Base-by-base conservation (phyloP, 2,329 filamentous ascomycete genomes). In the Orbilia javanica region DNA sequence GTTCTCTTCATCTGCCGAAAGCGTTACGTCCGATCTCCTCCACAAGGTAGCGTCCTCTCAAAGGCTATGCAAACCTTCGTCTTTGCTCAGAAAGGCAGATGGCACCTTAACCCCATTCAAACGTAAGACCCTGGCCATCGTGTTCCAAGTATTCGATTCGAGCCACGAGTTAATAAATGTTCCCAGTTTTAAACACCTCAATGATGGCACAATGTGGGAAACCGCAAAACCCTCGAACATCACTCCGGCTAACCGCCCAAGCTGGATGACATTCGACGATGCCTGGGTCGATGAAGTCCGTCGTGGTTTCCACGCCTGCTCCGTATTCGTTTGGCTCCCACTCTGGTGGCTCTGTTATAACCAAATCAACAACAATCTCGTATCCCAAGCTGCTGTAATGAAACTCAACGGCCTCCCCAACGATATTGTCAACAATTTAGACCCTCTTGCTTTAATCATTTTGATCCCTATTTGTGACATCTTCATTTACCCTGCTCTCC, bases 201-300 rank as follows among this genome's bases (percentile, higher is more conserved):
- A 88, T 77, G 85, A 86, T 65, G 85, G 86, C 5, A 85, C 86
- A 15, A 88, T 92, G 84, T 93, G 91, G 89, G 89, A 93, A 27
- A 82, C 86, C 3, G 89, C 89, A 76, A 92, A 92, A 85, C 92
- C 92, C 2, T 91, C 89, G 82, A 85, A 86, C 39, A 86, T 93
- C 4, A 85, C 87, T 8, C 85, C 87, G 42, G 83, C 83, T 0
- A 83, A 86, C 79, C 89, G 90, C 68, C 92, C 92, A 0, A 46
- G 69, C 0, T 94, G 91, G 91, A 94, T 94, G 90, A 92, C 90
- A 0, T 94, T 93, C 81, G 92, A 95, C 79, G 93, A 95, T 80
- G 89, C 89, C 65, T 95, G 92, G 92, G 92, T 95, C 36, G 92
- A 93, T 82, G 91, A 94, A 82, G 89, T 94, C 60, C 87, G 87